Percentiles rank a stretch among this genome's conserved stretches.
Evolutionary conservation across 2,329 filamentous ascomycete genomes (phyloP).

Genomic region (Sphaerulina musiva): DNA sequence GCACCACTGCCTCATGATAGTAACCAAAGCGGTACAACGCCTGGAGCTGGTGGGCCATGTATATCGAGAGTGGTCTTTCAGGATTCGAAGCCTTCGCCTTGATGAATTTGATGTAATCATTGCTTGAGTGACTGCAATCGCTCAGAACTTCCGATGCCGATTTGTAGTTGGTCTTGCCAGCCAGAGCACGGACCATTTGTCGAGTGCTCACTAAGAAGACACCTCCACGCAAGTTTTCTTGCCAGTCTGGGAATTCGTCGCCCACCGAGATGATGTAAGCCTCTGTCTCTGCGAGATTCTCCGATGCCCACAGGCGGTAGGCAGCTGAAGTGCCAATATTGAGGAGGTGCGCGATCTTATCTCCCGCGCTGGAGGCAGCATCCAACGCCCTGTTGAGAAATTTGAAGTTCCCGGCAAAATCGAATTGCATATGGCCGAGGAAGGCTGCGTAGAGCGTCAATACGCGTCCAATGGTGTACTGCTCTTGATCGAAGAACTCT

Average conservation of each 20-base stretch:
- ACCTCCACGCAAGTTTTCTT: slow-evolving; percentile 63
- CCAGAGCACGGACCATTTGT: slow-evolving; percentile 62
- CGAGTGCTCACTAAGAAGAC: slow-evolving; percentile 60
- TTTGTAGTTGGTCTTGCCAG: slow-evolving; percentile 60
- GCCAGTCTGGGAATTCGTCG: slow-evolving; percentile 67
- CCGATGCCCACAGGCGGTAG: slow-evolving; percentile 62
- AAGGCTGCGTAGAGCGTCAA: slow-evolving; percentile 64
- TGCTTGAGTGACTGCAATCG: slow-evolving; percentile 59
- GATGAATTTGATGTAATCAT: slow-evolving; percentile 49
- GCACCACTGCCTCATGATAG: slow-evolving; percentile 37
- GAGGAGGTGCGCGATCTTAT: slow-evolving; percentile 64
- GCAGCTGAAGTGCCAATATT: slow-evolving; percentile 62
- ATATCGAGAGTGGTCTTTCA: slow-evolving; percentile 59
- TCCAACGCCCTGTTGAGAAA: slow-evolving; percentile 62
- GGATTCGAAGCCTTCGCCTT: slow-evolving; percentile 49
- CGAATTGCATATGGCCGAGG: slow-evolving; percentile 61
- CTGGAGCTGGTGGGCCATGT: slow-evolving; percentile 51
- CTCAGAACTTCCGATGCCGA: slow-evolving; percentile 54
- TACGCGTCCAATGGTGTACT: slow-evolving; percentile 61
- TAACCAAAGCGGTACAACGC: slow-evolving; percentile 41
- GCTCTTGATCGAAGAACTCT: slow-evolving; percentile 53
- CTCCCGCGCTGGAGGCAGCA: slow-evolving; percentile 59
- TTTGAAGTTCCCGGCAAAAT: slow-evolving; percentile 52
- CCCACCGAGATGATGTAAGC: slow-evolving; percentile 64
- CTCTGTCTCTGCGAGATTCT: slow-evolving; percentile 64